Base-by-base conservation (phyloP, 1,139 yeast genomes). In the Blastobotrys serpentis region DNA sequence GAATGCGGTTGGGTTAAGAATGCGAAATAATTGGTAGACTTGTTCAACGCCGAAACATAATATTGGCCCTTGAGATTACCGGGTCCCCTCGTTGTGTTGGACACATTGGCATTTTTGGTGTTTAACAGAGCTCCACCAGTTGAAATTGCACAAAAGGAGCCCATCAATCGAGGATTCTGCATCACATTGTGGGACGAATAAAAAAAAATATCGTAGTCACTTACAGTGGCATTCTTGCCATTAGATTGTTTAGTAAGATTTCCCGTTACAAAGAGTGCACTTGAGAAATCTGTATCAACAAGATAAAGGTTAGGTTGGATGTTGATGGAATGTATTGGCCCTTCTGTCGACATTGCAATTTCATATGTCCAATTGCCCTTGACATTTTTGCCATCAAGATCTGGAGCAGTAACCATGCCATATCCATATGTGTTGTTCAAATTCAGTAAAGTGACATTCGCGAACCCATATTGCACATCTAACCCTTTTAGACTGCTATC, bases 91-190 rank as follows among this genome's bases (percentile, higher is more conserved):
- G 67, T 62, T 0, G 84, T 77, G 49, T 74, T 72, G 29, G 77
- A 69, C 42, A 76, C 72, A 22, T 60, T 61, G 46, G 70, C 61
- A 42, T 68, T 63, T 21, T 62, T 63, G 0, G 72, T 67, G 14
- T 74, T 65, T 5, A 69, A 62, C 38, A 68, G 53, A 7, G 68
- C 65, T 8, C 64, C 68, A 2, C 71, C 72, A 41, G 63, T 60
- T 37, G 77, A 67, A 3, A 88, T 70, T 0, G 96, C 96, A 65
- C 95, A 85, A 78, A 87, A 81, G 50, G 94, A 84, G 53, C 72
- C 71, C 40, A 78, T 74, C 45, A 86, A 54, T 26, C 54, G 48
- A 6, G 32, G 33, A 16, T 21, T 22, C 32, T 44, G 39, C 39
- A 16, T 26, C 11, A 44, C 42, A 23, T 30, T 30, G 6, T 25